Conservation (phyloP, 2,329 filamentous ascomycete species). For the Xylaria sp. region DNA sequence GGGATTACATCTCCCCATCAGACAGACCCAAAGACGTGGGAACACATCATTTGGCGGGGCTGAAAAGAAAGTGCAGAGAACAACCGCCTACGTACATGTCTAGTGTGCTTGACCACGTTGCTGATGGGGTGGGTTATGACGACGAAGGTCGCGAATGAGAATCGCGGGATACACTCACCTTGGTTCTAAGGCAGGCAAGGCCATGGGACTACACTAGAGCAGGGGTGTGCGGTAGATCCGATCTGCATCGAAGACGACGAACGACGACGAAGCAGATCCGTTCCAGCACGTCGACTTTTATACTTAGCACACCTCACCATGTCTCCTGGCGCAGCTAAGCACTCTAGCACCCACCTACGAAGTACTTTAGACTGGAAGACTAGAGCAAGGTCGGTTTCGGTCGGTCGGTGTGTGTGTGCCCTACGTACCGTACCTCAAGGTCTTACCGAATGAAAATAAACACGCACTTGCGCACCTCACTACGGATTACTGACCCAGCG, state of each 20-base stretch:
- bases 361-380: neutral
- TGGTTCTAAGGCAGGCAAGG: neutral
- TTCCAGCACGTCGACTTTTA: neutral
- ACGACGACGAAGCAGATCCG: slow-evolving; percentile 18
- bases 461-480: too few relatives aligned
- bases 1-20: neutral
- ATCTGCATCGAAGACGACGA: slow-evolving; percentile 20
- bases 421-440: neutral
- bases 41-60: slow-evolving; percentile 15
- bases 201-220: neutral
- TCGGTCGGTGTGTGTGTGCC: too few relatives aligned
- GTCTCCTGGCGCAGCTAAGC: neutral
- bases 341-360: neutral
- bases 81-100: neutral
- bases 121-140: neutral
- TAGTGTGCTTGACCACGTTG: neutral
- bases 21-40: slow-evolving; percentile 14
- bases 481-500: too few relatives aligned
- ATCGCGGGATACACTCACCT: neutral
- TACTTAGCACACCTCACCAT: too few relatives aligned
- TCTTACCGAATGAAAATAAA: neutral
- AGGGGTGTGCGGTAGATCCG: neutral
- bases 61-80: slow-evolving; percentile 8
- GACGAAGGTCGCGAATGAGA: neutral
- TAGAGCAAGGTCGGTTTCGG: too few relatives aligned